phyloP scores from a whole-genome alignment of 2,329 filamentous ascomycete genomes.

The Leptosphaerulina australis region DNA sequence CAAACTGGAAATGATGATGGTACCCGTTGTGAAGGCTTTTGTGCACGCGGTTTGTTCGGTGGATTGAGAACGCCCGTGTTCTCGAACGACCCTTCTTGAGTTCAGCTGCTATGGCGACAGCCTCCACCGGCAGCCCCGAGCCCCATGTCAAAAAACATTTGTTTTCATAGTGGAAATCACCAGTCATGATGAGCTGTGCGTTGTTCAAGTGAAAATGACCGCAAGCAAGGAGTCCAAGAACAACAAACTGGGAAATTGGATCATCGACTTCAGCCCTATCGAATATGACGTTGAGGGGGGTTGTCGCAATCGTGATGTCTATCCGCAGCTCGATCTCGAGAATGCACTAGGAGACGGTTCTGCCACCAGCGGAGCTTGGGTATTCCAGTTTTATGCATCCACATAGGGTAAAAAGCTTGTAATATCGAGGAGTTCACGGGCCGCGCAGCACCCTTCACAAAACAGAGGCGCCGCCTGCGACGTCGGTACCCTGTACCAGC shows the following conservation, averaged over 20 bases:
- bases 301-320: constrained; percentile 38
- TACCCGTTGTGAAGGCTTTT: constrained; percentile 42
- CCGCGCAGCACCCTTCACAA: constrained; percentile 33
- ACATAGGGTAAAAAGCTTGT: constrained; percentile 34
- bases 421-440: constrained; percentile 39
- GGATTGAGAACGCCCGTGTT: constrained; percentile 32
- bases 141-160: constrained; percentile 23
- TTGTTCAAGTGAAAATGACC: constrained; percentile 15
- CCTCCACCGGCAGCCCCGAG: constrained; percentile 35
- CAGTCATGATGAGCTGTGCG: constrained; percentile 8
- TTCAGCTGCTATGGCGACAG: constrained; percentile 40
- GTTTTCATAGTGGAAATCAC: constrained; percentile 15
- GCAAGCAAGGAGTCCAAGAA: constrained; percentile 17
- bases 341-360: constrained; percentile 31
- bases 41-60: constrained; percentile 35
- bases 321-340: constrained; percentile 38
- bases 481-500: constrained; percentile 40
- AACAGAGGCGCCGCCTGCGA: constrained; percentile 30
- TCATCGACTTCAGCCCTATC: constrained; percentile 28
- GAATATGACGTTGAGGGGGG: constrained; percentile 40
- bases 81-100: constrained; percentile 33
- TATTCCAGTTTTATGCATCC: constrained; percentile 42
- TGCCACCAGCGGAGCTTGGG: constrained; percentile 31
- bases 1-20: constrained; percentile 24
- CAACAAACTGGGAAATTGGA: constrained; percentile 33